Evolutionary conservation across 192 early-diverging fungal genomes (phyloP), one percentile per base, ranked within the genome.

Genomic region (Umbelopsis sp.): DNA sequence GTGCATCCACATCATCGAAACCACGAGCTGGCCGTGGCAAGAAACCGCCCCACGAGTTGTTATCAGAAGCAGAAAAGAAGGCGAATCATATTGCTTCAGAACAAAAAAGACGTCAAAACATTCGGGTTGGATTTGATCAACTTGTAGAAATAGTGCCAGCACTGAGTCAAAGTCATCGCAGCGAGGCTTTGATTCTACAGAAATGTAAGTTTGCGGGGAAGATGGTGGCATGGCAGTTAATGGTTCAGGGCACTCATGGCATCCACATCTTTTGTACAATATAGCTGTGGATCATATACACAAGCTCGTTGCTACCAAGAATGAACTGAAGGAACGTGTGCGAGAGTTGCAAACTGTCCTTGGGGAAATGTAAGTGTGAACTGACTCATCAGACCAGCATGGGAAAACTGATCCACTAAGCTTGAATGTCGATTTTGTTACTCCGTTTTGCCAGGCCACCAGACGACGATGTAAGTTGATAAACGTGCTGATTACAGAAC

Each of bases 1-100:
- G 27, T 16, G 55, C 55, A n/a, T 30, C 21, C 8, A 27, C 55
- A 35, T 18, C 55, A 15, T 16, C 55, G 33, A 61, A 61, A 18
- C 55, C 55, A 35, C 25, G 55, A 15, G 30, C 55, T 27, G 55
- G 55, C 33, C 55, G 55, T 18, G 25, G 55, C 25, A 61, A 61
- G 5, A 86, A 85, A 46, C 74, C 74, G 20, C 76, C 75, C 30
- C 85, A 91, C 74, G 93, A 93, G 70, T 75, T 94, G 49, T 78
- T 96, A 66, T 90, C 95, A 1, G 95, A 95, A 51, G 88, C 91
- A n/a, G 92, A 95, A 65, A 97, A 97, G 76, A 92, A 93, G 73
- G 91, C 91, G 12, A 97, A 97, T 81, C 96, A 98, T 78, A 98
- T 98, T 82, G 94, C 92, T 1, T 94, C 92, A 22, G 96, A 98